A percentile compares a stretch with the other conserved stretches of the same genome.
Evolutionary conservation across 768 basidiomycete genomes (phyloP).

Genomic region (Termitomyces sp.): DNA sequence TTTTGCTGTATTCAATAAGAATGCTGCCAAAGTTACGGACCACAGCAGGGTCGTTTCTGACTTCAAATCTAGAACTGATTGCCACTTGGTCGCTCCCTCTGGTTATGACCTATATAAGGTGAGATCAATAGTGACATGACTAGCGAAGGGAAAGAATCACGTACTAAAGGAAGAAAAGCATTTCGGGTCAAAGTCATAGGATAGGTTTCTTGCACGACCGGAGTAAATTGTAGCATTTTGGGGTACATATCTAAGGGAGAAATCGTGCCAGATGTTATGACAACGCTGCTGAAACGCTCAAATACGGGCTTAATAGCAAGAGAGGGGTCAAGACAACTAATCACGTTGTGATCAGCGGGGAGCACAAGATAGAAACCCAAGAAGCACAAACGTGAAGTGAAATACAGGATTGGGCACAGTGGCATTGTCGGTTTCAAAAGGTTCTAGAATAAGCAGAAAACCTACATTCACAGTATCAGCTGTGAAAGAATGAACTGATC

Average conservation of each 20-base stretch:
- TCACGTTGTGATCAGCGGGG: conserved; percentile 13
- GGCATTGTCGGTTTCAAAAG: conserved; percentile 97
- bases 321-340: conserved; percentile 94
- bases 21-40: conserved; percentile 99
- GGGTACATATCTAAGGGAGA: conserved; percentile 99
- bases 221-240: conserved; percentile 98
- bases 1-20: conserved; percentile 95
- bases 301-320: conserved; percentile 98
- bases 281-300: conserved; percentile 96
- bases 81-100: conserved; percentile 98
- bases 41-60: conserved; percentile 97
- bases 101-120: conserved; percentile 81
- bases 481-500: not conserved
- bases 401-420: conserved; percentile 99
- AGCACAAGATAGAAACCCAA: not conserved
- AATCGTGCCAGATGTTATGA: conserved; percentile 98
- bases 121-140: not conserved
- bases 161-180: conserved; percentile 90
- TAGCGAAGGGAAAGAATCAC: conserved; percentile 20
- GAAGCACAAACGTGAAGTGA: conserved; percentile 78
- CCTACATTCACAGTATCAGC: conserved; percentile 42
- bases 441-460: conserved; percentile 94
- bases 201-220: conserved; percentile 95
- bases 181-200: conserved; percentile 97
- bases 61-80: conserved; percentile 97